Evolutionary conservation across 108 stramenopile species (phyloP), one percentile per base, ranked within the genome.

Genomic region (Cyclotella cryptica): DNA sequence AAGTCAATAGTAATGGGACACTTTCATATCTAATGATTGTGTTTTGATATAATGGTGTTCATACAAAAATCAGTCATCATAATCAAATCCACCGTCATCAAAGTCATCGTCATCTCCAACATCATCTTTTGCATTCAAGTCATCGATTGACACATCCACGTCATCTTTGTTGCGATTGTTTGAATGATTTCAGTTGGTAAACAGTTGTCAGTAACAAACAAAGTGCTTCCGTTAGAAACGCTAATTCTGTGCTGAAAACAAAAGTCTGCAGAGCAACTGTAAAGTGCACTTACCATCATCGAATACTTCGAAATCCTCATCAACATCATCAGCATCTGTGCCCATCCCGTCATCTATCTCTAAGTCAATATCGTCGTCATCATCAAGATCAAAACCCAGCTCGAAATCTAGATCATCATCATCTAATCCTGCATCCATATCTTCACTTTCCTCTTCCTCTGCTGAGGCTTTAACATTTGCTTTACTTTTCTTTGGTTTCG

Each of bases 1-100:
- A n/a, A n/a, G n/a, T n/a, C n/a, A n/a, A n/a, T n/a, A n/a, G n/a
- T n/a, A n/a, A n/a, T n/a, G n/a, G n/a, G n/a, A n/a, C n/a, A n/a
- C n/a, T n/a, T n/a, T n/a, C n/a, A n/a, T n/a, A n/a, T n/a, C n/a
- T n/a, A n/a, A n/a, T n/a, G n/a, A n/a, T n/a, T n/a, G n/a, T n/a
- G n/a, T n/a, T n/a, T n/a, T n/a, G n/a, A n/a, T n/a, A n/a, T n/a
- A n/a, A n/a, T n/a, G 35, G 35, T 35, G 35, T 35, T 6, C 35
- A 35, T 35, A 5, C 35, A 22, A 66, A 13, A 14, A 19, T 71
- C 24, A 71, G 43, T 77, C 76, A 35, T 70, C 77, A 55, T 71
- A 78, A 65, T 78, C 77, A 71, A 78, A 78, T 29, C 77, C 77
- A n/a, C 69, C 77, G 54, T 78, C 77, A 65, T 78, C 77, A 35